These are phyloP conservation scores for Geosmithia putterillii DNA, from an alignment of 2,329 filamentous ascomycete genomes.

Conservation along the genomic window DNA sequence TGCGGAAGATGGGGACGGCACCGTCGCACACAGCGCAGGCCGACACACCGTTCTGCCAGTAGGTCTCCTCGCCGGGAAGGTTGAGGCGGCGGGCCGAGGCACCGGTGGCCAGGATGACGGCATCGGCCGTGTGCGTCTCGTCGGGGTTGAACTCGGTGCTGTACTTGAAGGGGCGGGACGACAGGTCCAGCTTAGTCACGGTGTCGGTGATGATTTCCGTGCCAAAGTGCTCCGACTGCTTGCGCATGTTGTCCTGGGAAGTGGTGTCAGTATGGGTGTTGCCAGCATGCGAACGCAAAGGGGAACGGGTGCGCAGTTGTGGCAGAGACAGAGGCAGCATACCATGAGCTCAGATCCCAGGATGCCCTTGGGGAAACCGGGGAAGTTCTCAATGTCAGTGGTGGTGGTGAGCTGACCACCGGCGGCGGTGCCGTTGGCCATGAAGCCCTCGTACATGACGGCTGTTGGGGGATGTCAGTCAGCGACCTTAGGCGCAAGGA, in stretches of 20 bases:
- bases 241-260: slow-evolving; percentile 69
- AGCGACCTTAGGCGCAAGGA: background rate
- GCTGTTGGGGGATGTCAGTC: slow-evolving; percentile 28
- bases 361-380: slow-evolving; percentile 83
- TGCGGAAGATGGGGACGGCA: slow-evolving; percentile 91
- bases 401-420: slow-evolving; percentile 97
- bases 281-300: no score
- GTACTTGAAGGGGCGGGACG: slow-evolving; percentile 77
- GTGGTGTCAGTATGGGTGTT: no score
- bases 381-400: slow-evolving; percentile 97
- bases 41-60: slow-evolving; percentile 95
- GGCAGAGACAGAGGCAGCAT: slow-evolving; percentile 13
- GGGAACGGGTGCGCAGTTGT: background rate
- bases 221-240: slow-evolving; percentile 83
- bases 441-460: slow-evolving; percentile 93
- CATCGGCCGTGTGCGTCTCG: slow-evolving; percentile 76
- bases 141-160: slow-evolving; percentile 82
- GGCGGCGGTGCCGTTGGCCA: slow-evolving; percentile 91
- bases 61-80: slow-evolving; percentile 81
- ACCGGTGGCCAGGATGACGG: slow-evolving; percentile 88
- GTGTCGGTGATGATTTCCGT: slow-evolving; percentile 91
- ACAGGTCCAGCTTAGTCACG: slow-evolving; percentile 77
- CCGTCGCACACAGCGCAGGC: slow-evolving; percentile 97
- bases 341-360: slow-evolving; percentile 82
- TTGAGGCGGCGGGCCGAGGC: slow-evolving; percentile 78